Conservation (phyloP, 2,329 filamentous ascomycete species). For the Neurospora sp. region DNA sequence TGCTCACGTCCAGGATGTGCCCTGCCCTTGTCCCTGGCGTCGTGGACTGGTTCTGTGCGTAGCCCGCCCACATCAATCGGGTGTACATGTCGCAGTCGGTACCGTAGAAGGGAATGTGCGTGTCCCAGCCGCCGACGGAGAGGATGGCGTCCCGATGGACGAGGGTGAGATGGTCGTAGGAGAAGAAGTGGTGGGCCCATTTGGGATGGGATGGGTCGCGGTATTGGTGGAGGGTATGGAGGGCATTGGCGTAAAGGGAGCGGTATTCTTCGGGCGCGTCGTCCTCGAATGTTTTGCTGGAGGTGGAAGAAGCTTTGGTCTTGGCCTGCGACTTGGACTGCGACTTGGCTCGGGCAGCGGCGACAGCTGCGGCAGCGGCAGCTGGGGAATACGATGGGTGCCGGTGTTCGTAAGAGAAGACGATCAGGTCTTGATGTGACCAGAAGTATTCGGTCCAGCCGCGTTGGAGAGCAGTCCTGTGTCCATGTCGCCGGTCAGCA, state of each 20-base stretch:
- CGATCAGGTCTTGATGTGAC: conserved; percentile 41
- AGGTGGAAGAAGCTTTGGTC: background rate
- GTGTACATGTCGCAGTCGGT: conserved; percentile 47
- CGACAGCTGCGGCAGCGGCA: background rate
- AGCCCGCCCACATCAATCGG: conserved; percentile 31
- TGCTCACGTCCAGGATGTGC: conserved; percentile 31
- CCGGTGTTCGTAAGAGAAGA: conserved; percentile 30
- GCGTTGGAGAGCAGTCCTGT: conserved; percentile 19
- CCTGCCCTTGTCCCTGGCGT: conserved; percentile 22
- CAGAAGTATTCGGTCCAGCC: conserved; percentile 41
- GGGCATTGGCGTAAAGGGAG: conserved; percentile 30
- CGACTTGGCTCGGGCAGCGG: background rate
- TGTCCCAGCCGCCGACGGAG: conserved; percentile 45
- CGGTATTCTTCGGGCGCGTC: conserved; percentile 31
- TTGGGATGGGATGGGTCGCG: conserved; percentile 22
- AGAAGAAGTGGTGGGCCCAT: conserved; percentile 47
- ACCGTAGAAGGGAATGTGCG: conserved; percentile 46
- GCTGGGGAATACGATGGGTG: conserved; percentile 16
- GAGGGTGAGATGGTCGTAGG: conserved; percentile 48
- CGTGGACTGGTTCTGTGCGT: conserved; percentile 26
- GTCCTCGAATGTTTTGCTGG: conserved; percentile 10
- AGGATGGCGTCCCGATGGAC: conserved; percentile 43
- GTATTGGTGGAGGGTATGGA: conserved; percentile 24
- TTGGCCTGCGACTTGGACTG: background rate
- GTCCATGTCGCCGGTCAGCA: conserved; percentile 17